Evolutionary conservation across 768 basidiomycete genomes (phyloP).

Genomic region (Mycena olivaceomarginata): DNA sequence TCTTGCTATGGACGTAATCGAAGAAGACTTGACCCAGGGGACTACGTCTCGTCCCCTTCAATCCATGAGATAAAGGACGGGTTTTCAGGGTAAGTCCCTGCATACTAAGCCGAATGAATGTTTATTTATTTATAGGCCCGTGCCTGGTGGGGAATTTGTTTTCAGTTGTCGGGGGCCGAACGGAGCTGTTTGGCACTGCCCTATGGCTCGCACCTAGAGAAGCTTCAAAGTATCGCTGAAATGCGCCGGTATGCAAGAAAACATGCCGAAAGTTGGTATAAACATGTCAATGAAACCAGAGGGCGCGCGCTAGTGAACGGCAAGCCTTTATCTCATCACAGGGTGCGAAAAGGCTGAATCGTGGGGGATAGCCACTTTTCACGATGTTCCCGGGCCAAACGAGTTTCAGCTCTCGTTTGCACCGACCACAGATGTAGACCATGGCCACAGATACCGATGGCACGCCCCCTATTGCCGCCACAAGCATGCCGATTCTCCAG

Average conservation of each 20-base stretch:
- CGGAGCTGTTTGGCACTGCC: slow-evolving; percentile 46
- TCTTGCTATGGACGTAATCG: background rate
- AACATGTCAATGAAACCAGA: slow-evolving; percentile 34
- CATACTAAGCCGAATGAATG: background rate
- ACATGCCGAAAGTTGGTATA: slow-evolving; percentile 45
- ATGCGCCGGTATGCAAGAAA: slow-evolving; percentile 40
- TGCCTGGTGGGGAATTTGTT: slow-evolving; percentile 1
- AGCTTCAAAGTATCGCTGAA: slow-evolving; percentile 19
- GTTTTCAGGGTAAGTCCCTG: background rate
- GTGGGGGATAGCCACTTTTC: slow-evolving; percentile 45
- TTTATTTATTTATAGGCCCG: background rate
- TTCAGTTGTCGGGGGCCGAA: slow-evolving; percentile 14
- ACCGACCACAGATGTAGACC: background rate
- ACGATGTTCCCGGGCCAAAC: background rate
- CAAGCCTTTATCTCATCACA: slow-evolving; percentile 43
- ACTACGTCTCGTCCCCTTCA: slow-evolving; percentile 4
- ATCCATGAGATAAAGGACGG: background rate
- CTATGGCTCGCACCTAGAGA: slow-evolving; percentile 35
- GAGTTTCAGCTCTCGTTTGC: slow-evolving; percentile 20
- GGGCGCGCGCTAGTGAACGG: slow-evolving; percentile 39
- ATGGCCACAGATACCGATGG: slow-evolving; percentile 13
- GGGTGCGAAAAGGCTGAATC: slow-evolving; percentile 45
- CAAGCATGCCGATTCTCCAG: background rate
- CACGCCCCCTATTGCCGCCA: background rate
- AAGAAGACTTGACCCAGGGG: slow-evolving; percentile 11